Conservation (phyloP, 2,329 filamentous ascomycete species). For the Microsporum audouinii region DNA sequence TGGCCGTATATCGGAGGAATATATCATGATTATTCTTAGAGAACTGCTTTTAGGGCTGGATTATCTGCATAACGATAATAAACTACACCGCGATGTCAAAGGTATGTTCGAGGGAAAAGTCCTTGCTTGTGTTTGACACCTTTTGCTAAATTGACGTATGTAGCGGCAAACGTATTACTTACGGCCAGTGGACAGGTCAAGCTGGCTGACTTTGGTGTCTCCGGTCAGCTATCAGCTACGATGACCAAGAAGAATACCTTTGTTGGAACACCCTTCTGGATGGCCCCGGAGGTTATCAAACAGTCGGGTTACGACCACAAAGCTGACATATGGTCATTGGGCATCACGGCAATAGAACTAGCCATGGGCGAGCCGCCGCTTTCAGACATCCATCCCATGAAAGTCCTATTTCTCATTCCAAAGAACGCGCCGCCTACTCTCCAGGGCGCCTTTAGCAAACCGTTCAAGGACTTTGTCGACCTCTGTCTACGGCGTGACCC, state of each 20-base stretch:
- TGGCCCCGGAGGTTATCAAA: slow-evolving; percentile 98
- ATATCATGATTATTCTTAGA: slow-evolving; percentile 88
- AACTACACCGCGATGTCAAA: slow-evolving; percentile 93
- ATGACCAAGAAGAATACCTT: slow-evolving; percentile 99
- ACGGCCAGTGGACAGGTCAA: slow-evolving; percentile 91
- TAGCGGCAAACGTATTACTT: slow-evolving; percentile 85
- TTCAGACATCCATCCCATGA: slow-evolving; percentile 96
- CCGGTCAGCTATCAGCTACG: slow-evolving; percentile 86
- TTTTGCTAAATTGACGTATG: slow-evolving; percentile 6
- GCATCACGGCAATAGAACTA: slow-evolving; percentile 85
- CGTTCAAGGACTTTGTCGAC: slow-evolving; percentile 75
- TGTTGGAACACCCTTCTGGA: slow-evolving; percentile 97
- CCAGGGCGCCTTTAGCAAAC: slow-evolving; percentile 67
- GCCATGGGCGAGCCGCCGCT: slow-evolving; percentile 89
- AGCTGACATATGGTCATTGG: slow-evolving; percentile 93
- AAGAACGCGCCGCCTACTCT: slow-evolving; percentile 81
- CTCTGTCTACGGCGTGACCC: slow-evolving; percentile 81
- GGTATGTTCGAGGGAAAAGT: slow-evolving; percentile 40
- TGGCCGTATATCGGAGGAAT: slow-evolving; percentile 80
- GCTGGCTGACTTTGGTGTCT: slow-evolving; percentile 92
- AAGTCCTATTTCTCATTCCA: slow-evolving; percentile 89
- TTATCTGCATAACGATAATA: slow-evolving; percentile 90
- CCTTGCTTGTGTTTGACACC: neutral
- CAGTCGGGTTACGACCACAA: slow-evolving; percentile 97
- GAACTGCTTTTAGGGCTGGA: slow-evolving; percentile 83